Evolutionary conservation across 73 alveolate genomes (phyloP), one percentile per base, ranked within the genome.

Genomic region (Symbiodinium pilosum): DNA sequence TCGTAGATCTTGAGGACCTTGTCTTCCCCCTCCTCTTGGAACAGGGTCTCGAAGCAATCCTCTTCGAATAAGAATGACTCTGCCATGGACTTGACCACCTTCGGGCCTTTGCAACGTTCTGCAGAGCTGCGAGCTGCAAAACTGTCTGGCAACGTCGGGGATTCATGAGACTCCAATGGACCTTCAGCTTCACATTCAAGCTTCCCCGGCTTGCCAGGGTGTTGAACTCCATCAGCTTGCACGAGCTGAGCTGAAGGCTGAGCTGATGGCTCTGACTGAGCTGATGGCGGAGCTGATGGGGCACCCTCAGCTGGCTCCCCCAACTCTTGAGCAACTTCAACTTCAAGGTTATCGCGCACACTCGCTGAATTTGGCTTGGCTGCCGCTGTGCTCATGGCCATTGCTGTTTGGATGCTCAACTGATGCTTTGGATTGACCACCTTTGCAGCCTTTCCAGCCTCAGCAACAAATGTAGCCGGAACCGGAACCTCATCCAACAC

Each of bases 31-130:
- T 85, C 93, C 51, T 85, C 93, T 2, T 42, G 47, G 36, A 7
- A 34, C 36, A 85, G 1, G 11, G 93, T 85, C 51, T 85, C 93
- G 36, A 43, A 38, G 64, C 93, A 85, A n/a, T 85, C 93, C 20
- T 41, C 39, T 39, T 85, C 93, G 34, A 85, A 85, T 9, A 85
- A 6, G 81, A 36, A 36, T 26, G 93, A 41, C 32, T 85, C 93
- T 2, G 93, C 93, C 81, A 85, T 42, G 73, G 73, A 21, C n/a
- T 11, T 84, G 42, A 84, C 92, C 43, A 84, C n/a, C 92, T 42
- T 84, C 39, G 71, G 71, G 42, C 44, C n/a, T 8, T 56, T 52
- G 20, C 28, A 6, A 20, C 43, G 36, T 9, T 73, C 41, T 24
- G 11, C 36, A 28, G 86, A 32, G 12, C 20, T 12, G 12, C 30